Evolutionary conservation across 1,139 yeast genomes (phyloP).

Genomic region (Protomyces lactucae-debilis): DNA sequence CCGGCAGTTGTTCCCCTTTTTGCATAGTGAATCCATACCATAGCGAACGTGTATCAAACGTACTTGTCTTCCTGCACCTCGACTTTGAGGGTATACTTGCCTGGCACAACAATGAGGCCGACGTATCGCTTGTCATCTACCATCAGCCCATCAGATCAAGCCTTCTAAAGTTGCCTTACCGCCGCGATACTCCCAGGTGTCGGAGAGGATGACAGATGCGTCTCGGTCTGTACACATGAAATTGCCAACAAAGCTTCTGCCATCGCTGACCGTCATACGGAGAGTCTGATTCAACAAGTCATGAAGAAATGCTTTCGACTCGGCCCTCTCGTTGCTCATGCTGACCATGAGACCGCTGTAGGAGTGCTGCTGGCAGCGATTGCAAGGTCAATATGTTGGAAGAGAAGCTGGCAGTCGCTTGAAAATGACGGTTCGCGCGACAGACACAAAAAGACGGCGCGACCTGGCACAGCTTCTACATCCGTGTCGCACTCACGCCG

Average conservation of each 20-base stretch:
- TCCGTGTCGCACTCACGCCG: too few relatives aligned
- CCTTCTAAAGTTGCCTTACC: not conserved
- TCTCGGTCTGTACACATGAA: conserved; percentile 22
- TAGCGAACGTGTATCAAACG: not conserved
- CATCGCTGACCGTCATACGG: conserved; percentile 10
- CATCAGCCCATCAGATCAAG: not conserved
- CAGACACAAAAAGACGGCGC: too few relatives aligned
- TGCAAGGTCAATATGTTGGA: too few relatives aligned
- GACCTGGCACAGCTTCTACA: too few relatives aligned
- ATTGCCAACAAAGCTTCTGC: conserved; percentile 8
- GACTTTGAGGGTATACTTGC: conserved; percentile 2
- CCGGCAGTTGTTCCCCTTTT: not conserved
- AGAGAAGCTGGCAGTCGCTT: too few relatives aligned
- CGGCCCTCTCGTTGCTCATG: not conserved
- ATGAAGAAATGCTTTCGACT: not conserved
- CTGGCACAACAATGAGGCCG: conserved; percentile 22
- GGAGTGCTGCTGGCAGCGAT: too few relatives aligned
- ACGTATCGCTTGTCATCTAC: conserved; percentile 14
- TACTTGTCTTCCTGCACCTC: not conserved
- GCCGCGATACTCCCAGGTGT: conserved; percentile 14
- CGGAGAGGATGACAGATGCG: conserved; percentile 10
- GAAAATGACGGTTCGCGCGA: too few relatives aligned
- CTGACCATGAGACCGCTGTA: too few relatives aligned
- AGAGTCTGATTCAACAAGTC: conserved; percentile 9
- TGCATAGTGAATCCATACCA: not conserved